Evolutionary conservation across 306 rosid genomes (phyloP).

Genomic region (Fagus crenata): DNA sequence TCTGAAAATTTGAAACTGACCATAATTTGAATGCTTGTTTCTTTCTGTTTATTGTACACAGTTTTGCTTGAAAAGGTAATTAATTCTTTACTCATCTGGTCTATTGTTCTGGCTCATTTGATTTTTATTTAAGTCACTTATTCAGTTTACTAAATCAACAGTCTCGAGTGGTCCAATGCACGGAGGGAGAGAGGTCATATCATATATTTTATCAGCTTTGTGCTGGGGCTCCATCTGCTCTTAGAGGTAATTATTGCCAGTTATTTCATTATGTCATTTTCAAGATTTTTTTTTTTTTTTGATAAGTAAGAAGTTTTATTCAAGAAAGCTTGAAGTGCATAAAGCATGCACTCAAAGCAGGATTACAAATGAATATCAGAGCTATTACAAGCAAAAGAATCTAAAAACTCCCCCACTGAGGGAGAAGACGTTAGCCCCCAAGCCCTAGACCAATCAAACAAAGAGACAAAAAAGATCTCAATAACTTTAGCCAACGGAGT

Average conservation of each 20-base stretch:
- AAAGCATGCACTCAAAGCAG: too few species aligned
- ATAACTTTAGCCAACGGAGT: too few species aligned
- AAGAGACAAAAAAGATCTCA: too few species aligned
- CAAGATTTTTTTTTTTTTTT: neutral
- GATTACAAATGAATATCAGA: too few species aligned
- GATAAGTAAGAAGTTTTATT: too few species aligned
- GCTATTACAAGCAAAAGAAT: too few species aligned
- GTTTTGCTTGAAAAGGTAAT: conserved; percentile 98
- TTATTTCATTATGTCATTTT: neutral
- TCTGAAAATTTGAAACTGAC: conserved; percentile 38
- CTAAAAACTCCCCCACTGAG: too few species aligned
- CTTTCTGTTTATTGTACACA: conserved; percentile 36
- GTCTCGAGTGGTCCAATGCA: conserved; percentile 99
- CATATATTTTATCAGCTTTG: conserved; percentile 99
- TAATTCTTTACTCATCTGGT: conserved; percentile 33
- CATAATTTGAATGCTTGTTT: conserved; percentile 31
- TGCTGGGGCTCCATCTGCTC: conserved; percentile 84
- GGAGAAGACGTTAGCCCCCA: too few species aligned
- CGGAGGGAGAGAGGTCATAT: conserved; percentile 93
- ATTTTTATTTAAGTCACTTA: conserved; percentile 24
- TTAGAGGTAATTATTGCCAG: conserved; percentile 53
- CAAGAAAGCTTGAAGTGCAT: too few species aligned
- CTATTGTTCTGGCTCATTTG: conserved; percentile 24
- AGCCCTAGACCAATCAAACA: too few species aligned
- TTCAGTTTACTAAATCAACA: conserved; percentile 43